phyloP scores from a whole-genome alignment of 2,329 filamentous ascomycete species.

The Penicillium sclerotiorum region DNA sequence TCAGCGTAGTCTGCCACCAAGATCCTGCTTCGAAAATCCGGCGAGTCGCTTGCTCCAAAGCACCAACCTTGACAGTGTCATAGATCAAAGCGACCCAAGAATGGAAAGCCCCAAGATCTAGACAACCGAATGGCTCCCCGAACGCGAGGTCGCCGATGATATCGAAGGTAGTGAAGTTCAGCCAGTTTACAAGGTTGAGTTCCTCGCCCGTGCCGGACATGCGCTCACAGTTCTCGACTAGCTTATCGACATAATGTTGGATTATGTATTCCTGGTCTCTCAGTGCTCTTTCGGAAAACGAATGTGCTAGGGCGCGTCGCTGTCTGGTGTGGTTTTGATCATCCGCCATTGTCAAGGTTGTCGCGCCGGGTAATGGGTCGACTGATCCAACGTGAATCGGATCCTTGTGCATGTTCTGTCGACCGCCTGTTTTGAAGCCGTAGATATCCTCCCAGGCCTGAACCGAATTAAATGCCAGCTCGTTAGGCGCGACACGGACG shows the following conservation, averaged over 20 bases:
- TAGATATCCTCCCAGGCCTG: conserved; percentile 14
- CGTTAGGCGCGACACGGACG: neutral
- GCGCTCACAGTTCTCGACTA: neutral
- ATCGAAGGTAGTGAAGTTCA: conserved; percentile 29
- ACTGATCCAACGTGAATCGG: neutral
- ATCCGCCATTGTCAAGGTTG: conserved; percentile 13
- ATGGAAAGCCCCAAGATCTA: neutral
- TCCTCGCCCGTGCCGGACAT: neutral
- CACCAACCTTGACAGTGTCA: neutral
- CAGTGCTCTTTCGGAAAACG: neutral
- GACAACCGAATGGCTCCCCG: conserved; percentile 16
- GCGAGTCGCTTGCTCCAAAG: neutral
- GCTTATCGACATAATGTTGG: neutral
- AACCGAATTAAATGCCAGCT: neutral
- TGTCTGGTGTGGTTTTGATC: neutral
- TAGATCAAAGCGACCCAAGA: neutral
- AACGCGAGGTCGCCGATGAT: conserved; percentile 31
- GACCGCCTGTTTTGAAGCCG: neutral
- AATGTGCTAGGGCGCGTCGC: neutral
- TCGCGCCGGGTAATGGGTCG: neutral
- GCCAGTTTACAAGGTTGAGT: neutral
- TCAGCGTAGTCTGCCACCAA: neutral
- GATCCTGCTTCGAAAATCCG: neutral
- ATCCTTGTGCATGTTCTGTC: neutral
- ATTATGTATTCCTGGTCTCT: neutral